Evolutionary conservation across 805 yeast genomes (phyloP), one percentile per base, ranked within the genome.

Genomic region (Candida xiaguanensis): DNA sequence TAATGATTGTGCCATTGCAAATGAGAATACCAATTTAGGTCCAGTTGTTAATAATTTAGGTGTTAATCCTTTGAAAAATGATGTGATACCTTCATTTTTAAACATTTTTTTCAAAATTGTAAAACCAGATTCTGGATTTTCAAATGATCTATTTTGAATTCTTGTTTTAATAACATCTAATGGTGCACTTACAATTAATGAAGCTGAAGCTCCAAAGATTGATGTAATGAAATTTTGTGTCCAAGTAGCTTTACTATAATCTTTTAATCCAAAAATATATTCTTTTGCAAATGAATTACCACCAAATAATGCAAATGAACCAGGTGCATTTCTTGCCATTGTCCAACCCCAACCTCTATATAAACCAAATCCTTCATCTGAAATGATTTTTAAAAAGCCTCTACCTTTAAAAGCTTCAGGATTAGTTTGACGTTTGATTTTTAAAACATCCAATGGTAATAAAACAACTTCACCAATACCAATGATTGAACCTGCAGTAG

Each of bases 341-440:
- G 99, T 93, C 99, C 99, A 93, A 43, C 97, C 98, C 95, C 97
- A 90, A 50, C 99, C 99, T 61, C 96, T 77, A 72, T 93, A 93
- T 52, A 93, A 74, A 17, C 93, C 88, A 43, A 88, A 75, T 14
- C 99, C 98, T 69, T 93, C 99, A 59, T 93, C 99, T 40, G 72
- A 58, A 44, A 93, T 60, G 56, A 93, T 87, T 65, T 77, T 84
- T 50, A 90, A 45, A 69, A 93, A 90, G 8, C 99, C 98, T 72
- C 99, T 85, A 53, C 99, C 99, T 66, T 82, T 84, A 78, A 93
- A 93, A n/a, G 98, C 72, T 67, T 91, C 99, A n/a, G 99, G 99
- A 74, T 93, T 93, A 40, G 99, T 93, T 75, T 93, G 99, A 72
- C 98, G 90, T 73, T 93, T 93, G 68, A 93, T 93, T 74, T 93